Conservation (phyloP, 345 rosid species). For the Sapria himalayana region DNA sequence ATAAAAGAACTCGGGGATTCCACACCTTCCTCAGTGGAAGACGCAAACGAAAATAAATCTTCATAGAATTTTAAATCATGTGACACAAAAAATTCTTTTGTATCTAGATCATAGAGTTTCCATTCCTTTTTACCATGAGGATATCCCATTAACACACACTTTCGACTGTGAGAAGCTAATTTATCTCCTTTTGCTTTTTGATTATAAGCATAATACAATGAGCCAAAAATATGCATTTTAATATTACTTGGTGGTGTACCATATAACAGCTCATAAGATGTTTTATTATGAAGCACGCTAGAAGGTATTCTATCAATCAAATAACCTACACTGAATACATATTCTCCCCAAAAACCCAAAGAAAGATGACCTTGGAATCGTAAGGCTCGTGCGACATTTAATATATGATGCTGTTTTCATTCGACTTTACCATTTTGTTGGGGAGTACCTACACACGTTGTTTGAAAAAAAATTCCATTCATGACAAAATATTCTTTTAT, state of each 20-base stretch:
- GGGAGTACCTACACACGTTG: neutral
- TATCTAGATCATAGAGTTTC: neutral
- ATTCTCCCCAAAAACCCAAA: neutral
- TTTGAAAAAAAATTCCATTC: neutral
- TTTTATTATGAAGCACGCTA: neutral
- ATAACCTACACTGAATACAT: neutral
- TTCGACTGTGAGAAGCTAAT: neutral
- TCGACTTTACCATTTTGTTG: conserved; percentile 6
- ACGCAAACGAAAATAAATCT: neutral
- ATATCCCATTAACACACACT: neutral
- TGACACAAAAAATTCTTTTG: neutral
- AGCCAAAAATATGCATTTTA: neutral
- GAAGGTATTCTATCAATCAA: neutral
- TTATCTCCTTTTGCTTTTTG: neutral
- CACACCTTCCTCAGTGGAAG: neutral
- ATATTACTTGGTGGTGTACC: neutral
- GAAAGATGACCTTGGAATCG: neutral
- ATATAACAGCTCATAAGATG: neutral
- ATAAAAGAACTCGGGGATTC: neutral
- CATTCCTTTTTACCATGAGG: neutral
- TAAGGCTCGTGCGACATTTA: neutral
- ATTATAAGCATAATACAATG: neutral
- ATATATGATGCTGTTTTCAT: conserved; percentile 5
- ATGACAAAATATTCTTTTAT: neutral
- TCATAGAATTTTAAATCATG: neutral